These are phyloP conservation scores for Cyathus striatus DNA, from an alignment of 768 basidiomycete species.

Conservation along the genomic window DNA sequence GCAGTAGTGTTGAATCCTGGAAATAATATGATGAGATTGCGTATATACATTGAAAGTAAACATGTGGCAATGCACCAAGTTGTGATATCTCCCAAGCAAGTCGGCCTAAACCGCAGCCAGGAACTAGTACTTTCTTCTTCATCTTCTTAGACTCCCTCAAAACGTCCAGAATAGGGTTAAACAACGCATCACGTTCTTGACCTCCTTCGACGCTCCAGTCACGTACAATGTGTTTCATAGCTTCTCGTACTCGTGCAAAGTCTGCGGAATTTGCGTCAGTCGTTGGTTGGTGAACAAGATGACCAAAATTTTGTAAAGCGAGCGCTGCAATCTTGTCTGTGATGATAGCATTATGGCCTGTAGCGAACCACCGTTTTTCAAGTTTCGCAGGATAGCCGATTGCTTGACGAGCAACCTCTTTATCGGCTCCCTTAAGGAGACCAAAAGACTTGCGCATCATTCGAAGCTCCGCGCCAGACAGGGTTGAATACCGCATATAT, in stretches of 20 bases:
- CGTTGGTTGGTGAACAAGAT: conserved; percentile 9
- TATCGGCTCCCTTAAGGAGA: conserved; percentile 37
- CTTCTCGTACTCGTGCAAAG: conserved; percentile 47
- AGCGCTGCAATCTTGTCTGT: conserved; percentile 34
- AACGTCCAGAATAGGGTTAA: conserved; percentile 50
- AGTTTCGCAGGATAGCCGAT: conserved; percentile 55
- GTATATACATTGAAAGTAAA: conserved; percentile 4
- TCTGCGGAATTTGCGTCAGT: conserved; percentile 23
- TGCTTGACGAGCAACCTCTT: conserved; percentile 32
- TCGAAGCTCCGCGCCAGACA: conserved; percentile 35
- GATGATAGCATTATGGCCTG: conserved; percentile 30
- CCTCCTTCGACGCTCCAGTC: conserved; percentile 65
- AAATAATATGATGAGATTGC: conserved; percentile 43
- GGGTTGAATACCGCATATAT: conserved; percentile 35
- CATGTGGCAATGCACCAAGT: conserved; percentile 35
- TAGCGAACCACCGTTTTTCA: conserved; percentile 34
- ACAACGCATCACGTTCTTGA: conserved; percentile 48
- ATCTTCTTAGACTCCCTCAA: conserved; percentile 27
- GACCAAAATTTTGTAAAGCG: conserved; percentile 17
- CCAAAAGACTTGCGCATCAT: conserved; percentile 38
- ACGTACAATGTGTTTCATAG: conserved; percentile 63
- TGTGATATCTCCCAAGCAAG: conserved; percentile 66
- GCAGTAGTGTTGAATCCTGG: too few species aligned
- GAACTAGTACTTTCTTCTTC: conserved; percentile 44
- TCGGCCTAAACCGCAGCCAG: conserved; percentile 60